Evolutionary conservation across 768 basidiomycete species (phyloP).

Genomic region (Amanita fuliginea): DNA sequence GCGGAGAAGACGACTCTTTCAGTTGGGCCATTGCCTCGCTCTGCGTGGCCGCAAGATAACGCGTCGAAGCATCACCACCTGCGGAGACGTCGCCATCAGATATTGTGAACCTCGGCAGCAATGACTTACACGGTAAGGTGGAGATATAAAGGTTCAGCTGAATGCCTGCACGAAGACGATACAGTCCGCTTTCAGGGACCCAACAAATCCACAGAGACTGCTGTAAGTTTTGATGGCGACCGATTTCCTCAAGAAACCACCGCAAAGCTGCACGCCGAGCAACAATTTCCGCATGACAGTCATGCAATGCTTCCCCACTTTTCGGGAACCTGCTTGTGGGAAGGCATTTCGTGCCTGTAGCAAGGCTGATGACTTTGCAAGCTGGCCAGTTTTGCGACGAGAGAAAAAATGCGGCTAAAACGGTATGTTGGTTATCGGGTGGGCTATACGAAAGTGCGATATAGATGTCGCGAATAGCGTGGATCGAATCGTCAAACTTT

Average conservation of each 20-base stretch:
- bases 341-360: slow-evolving; percentile 81
- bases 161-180: slow-evolving; percentile 34
- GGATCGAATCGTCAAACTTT: slow-evolving; percentile 11
- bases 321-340: slow-evolving; percentile 49
- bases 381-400: slow-evolving; percentile 10
- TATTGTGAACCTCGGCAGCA: slow-evolving; percentile 2
- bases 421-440: slow-evolving; percentile 46
- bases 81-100: slow-evolving; percentile 5
- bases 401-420: slow-evolving; percentile 49
- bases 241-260: slow-evolving; percentile 72
- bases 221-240: slow-evolving; percentile 19
- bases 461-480: slow-evolving; percentile 31
- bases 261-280: slow-evolving; percentile 68
- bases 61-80: slow-evolving; percentile 89
- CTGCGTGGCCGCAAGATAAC: slow-evolving; percentile 65
- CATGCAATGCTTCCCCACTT: slow-evolving; percentile 74
- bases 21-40: slow-evolving; percentile 60
- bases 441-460: slow-evolving; percentile 36
- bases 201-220: slow-evolving; percentile 40
- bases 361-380: slow-evolving; percentile 54
- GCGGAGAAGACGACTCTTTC: slow-evolving; percentile 27
- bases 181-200: slow-evolving; percentile 24
- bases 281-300: slow-evolving; percentile 89
- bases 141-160: slow-evolving; percentile 65
- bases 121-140: slow-evolving; percentile 35